Percentiles rank a stretch among this genome's conserved stretches.
Evolutionary conservation across 2,329 filamentous ascomycete genomes (phyloP).

Genomic region (Cladosporium sp.): DNA sequence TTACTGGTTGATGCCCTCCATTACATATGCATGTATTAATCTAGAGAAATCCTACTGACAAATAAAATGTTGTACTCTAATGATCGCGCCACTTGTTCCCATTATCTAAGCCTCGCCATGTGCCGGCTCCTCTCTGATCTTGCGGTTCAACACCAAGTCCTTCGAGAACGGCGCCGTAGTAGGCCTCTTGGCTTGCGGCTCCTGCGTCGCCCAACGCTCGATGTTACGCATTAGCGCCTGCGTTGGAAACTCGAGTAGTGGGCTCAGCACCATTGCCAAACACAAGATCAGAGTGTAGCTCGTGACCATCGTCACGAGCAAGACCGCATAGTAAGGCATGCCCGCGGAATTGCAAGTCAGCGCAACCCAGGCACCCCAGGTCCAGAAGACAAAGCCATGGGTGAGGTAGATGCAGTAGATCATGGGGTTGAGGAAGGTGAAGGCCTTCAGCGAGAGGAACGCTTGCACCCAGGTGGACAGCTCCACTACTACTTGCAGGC

Average conservation of each 20-base stretch:
- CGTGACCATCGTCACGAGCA: constrained; percentile 39
- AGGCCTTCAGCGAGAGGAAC: constrained; percentile 41
- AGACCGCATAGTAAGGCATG: constrained; percentile 37
- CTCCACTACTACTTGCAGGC: constrained; percentile 39
- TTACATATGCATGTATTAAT: background rate
- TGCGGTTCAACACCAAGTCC: constrained; percentile 20
- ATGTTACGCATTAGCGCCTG: constrained; percentile 25
- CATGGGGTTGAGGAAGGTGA: constrained; percentile 47
- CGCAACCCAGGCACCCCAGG: constrained; percentile 41
- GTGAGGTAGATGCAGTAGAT: constrained; percentile 52
- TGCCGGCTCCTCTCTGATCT: background rate
- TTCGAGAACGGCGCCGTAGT: constrained; percentile 26
- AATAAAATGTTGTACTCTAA: background rate
- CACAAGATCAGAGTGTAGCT: constrained; percentile 33
- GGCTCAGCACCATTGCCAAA: constrained; percentile 20
- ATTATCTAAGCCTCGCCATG: background rate
- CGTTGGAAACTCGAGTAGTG: constrained; percentile 24
- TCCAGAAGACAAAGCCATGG: constrained; percentile 50
- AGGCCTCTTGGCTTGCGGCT: constrained; percentile 21
- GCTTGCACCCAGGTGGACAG: constrained; percentile 43
- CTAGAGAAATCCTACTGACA: background rate
- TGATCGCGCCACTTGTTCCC: too few species aligned
- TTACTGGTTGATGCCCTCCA: background rate
- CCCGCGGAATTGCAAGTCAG: constrained; percentile 34
- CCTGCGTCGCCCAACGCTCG: constrained; percentile 25